Evolutionary conservation across 176 grass and related monocot genomes (phyloP), one percentile per base, ranked within the genome.

Genomic region (Carex myosuroides): DNA sequence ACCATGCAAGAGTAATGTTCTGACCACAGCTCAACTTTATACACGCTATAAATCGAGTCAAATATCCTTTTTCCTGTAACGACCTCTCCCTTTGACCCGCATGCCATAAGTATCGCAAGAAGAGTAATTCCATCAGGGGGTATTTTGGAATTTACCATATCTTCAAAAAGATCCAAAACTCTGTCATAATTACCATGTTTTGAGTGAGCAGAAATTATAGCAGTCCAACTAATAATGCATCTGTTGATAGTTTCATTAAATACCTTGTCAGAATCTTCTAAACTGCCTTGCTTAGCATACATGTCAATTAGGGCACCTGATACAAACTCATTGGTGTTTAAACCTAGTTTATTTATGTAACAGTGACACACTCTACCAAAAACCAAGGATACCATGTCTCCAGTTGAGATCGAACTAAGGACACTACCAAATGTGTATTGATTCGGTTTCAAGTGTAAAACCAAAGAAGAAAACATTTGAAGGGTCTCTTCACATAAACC

Each of bases 1-100:
- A 98, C 91, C 58, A 95, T 75, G 71, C 96, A 95, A 13, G 93
- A 84, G 39, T 89, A 93, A 87, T 98, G 96, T 82, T 98, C 96
- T 1, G 92, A 88, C 96, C 96, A 93, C 24, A 64, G 76, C 52
- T 93, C 87, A 1, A 90, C 18, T 29, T 61, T 70, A 62, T 86
- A 83, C 64, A 95, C 46, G 1, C 65, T 26, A 0, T 86, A 59
- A 83, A 98, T 93, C 0, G 85, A 90, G 44, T 95, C 86, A 5
- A 95, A 93, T 20, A 95, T 85, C 41, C 80, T 85, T 60, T 80
- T 60, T 2, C 93, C 91, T 4, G 56, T 68, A 32, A 83, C 24
- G 0, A 92, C 86, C 56, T 87, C 88, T 63, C 93, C 93, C 20
- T 89, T 95, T 90, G 88, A 88, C 4, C 89, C 86, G 56, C 93